Conservation (phyloP, 306 rosid genomes). For the Alnus glutinosa region DNA sequence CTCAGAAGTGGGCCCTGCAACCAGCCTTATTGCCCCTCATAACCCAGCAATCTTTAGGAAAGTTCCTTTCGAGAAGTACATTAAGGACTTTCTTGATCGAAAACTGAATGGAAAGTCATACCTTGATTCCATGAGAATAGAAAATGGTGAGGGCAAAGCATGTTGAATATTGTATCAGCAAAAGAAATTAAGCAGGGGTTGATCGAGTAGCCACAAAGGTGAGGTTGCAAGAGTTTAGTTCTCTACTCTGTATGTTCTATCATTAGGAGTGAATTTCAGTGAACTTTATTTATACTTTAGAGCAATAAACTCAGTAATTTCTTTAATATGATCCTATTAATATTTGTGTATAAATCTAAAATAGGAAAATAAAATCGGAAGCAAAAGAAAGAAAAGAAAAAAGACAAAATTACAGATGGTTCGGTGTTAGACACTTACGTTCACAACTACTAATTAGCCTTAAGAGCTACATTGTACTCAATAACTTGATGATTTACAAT, state of each 20-base stretch:
- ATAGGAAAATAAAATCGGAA: too few species aligned
- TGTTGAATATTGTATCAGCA: neutral
- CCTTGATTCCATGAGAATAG: constrained; percentile 31
- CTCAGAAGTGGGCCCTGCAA: constrained; percentile 28
- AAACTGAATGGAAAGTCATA: constrained; percentile 31
- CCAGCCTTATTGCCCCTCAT: constrained; percentile 22
- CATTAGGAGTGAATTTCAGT: neutral
- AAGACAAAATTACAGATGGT: too few species aligned
- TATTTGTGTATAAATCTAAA: too few species aligned
- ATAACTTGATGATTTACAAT: too few species aligned
- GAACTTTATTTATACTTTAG: neutral
- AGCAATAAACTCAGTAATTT: too few species aligned
- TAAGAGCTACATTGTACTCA: too few species aligned
- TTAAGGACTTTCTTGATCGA: constrained; percentile 24
- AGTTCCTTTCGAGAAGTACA: constrained; percentile 17
- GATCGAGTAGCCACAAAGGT: neutral
- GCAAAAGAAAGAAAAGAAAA: too few species aligned
- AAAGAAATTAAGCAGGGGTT: neutral
- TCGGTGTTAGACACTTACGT: too few species aligned
- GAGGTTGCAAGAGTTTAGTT: neutral
- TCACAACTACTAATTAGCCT: too few species aligned
- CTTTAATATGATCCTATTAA: too few species aligned
- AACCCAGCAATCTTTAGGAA: constrained; percentile 18
- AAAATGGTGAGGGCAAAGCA: neutral
- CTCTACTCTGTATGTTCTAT: neutral